Percentiles rank a stretch among this genome's conserved stretches.
These are phyloP conservation scores for Boletus vermiculosoides DNA, from an alignment of 768 basidiomycete genomes.

Conservation along the genomic window DNA sequence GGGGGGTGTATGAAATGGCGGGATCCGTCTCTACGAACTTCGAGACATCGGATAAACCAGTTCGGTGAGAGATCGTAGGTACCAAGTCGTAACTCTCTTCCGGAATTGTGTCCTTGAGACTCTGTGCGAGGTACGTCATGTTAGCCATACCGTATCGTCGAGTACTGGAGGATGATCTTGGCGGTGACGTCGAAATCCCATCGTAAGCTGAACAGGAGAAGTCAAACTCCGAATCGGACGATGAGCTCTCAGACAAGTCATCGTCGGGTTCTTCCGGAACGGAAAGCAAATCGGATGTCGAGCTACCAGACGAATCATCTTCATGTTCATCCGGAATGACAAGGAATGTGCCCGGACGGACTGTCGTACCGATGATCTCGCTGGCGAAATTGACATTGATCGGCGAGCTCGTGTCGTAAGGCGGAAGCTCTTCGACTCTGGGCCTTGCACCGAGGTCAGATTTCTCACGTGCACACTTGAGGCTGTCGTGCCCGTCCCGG, in stretches of 20 bases:
- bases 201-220: background rate
- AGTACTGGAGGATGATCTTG: background rate
- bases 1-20: background rate
- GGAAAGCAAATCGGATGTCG: too few species aligned
- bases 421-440: background rate
- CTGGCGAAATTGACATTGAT: constrained; percentile 11
- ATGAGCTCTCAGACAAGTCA: background rate
- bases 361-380: constrained; percentile 10
- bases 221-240: background rate
- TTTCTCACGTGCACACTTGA: background rate
- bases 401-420: constrained; percentile 11
- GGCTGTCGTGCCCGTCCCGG: background rate
- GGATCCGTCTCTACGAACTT: background rate
- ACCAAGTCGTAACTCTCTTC: background rate
- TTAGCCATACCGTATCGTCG: constrained; percentile 16
- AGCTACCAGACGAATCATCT: background rate
- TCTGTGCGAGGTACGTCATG: background rate
- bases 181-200: background rate
- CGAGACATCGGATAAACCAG: background rate
- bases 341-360: constrained; percentile 9
- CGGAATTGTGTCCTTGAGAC: background rate
- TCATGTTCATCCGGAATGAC: background rate
- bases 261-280: background rate
- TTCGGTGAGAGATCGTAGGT: background rate
- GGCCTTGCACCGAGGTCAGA: background rate